Conservation (phyloP, 441 rosid species). For the Jatropha multifida region DNA sequence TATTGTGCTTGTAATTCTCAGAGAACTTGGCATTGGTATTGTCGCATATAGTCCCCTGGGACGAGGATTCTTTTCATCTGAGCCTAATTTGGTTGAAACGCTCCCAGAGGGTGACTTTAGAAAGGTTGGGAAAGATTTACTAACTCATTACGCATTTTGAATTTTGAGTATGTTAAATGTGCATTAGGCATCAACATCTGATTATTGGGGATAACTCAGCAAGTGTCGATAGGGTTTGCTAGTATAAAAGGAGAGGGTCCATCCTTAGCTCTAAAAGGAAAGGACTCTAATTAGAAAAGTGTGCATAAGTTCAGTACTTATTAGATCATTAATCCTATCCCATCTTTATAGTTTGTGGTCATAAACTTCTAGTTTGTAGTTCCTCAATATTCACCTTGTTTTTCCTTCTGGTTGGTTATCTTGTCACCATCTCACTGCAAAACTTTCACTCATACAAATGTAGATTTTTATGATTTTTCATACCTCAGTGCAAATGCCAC, state of each 20-base stretch:
- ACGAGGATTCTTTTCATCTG: constrained; percentile 57
- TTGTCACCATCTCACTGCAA: neutral
- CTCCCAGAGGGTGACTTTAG: constrained; percentile 38
- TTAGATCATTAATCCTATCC: too few relatives aligned
- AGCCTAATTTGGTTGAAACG: constrained; percentile 43
- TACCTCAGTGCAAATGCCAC: neutral
- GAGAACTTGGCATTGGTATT: constrained; percentile 80
- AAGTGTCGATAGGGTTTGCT: too few relatives aligned
- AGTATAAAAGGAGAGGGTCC: too few relatives aligned
- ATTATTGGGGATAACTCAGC: neutral
- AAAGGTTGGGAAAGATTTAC: constrained; percentile 29
- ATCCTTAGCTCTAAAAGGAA: too few relatives aligned
- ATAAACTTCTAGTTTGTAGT: neutral
- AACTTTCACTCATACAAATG: neutral
- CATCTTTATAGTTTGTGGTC: neutral
- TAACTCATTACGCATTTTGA: neutral
- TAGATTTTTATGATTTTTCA: neutral
- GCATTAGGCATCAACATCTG: neutral
- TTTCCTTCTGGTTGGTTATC: neutral
- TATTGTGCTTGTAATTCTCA: constrained; percentile 9
- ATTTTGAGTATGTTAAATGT: neutral
- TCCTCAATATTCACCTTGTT: neutral
- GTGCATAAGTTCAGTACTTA: too few relatives aligned
- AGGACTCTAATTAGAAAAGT: too few relatives aligned
- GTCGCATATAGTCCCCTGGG: constrained; percentile 72